These are phyloP conservation scores for Heimioporus sp. DNA, from an alignment of 768 basidiomycete genomes.

Conservation along the genomic window DNA sequence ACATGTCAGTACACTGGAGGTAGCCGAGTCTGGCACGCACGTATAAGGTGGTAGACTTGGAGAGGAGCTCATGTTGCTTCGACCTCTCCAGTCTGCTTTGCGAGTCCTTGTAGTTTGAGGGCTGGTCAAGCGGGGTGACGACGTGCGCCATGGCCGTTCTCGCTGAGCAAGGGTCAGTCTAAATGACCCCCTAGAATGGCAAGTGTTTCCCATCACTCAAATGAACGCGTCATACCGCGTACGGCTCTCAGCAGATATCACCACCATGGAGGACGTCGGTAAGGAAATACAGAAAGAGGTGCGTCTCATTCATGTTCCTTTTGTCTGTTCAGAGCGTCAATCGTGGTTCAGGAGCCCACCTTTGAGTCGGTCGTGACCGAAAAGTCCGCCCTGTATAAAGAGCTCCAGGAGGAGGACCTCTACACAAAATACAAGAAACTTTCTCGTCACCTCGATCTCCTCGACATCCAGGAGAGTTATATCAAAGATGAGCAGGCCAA, in stretches of 20 bases:
- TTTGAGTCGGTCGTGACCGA: conserved; percentile 86
- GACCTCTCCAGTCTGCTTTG: conserved; percentile 77
- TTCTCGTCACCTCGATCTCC: conserved; percentile 90
- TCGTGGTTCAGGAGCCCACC: conserved; percentile 69
- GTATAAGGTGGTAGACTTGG: conserved; percentile 87
- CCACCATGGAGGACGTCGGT: conserved; percentile 83
- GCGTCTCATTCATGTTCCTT: conserved; percentile 23
- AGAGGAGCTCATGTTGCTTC: conserved; percentile 76
- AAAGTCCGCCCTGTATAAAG: conserved; percentile 83
- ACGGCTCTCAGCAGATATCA: conserved; percentile 10
- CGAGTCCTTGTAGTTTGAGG: conserved; percentile 96
- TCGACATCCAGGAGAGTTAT: conserved; percentile 92
- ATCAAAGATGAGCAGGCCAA: conserved; percentile 99
- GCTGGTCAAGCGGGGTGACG: conserved; percentile 82
- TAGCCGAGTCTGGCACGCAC: conserved; percentile 46
- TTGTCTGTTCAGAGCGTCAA: conserved; percentile 1
- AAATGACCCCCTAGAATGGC: conserved; percentile 18
- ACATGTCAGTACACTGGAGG: conserved; percentile 17
- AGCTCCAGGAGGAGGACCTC: conserved; percentile 87
- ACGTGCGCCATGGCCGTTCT: conserved; percentile 74
- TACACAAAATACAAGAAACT: conserved; percentile 98
- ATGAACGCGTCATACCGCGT: conserved; percentile 29
- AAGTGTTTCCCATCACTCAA: conserved; percentile 26
- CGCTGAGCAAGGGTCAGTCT: background rate
- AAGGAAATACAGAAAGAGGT: conserved; percentile 84